Evolutionary conservation across 176 grass and related monocot genomes (phyloP).

Genomic region (Lolium rigidum): DNA sequence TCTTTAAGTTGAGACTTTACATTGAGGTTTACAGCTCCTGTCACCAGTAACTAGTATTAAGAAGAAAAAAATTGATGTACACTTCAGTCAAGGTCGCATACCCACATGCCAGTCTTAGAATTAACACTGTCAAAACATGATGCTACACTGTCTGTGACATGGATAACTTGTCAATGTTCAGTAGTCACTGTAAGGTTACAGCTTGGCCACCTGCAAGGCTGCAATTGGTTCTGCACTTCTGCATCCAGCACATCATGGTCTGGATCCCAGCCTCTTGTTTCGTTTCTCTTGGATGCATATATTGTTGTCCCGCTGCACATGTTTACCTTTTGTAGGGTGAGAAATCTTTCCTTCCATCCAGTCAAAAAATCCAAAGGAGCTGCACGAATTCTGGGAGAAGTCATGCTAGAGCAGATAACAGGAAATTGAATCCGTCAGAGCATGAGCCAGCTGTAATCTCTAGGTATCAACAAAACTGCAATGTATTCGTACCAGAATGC

Average conservation of each 20-base stretch:
- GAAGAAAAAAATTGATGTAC: slow-evolving; percentile 23
- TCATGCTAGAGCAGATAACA: not conserved
- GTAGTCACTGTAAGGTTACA: slow-evolving; percentile 24
- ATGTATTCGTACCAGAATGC: slow-evolving; percentile 19
- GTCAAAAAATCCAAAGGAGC: not conserved
- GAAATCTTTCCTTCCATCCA: not conserved
- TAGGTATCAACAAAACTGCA: slow-evolving; percentile 10
- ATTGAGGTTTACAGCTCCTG: slow-evolving; percentile 11
- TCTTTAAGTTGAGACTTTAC: slow-evolving; percentile 25
- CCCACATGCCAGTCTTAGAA: not conserved
- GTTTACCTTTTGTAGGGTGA: not conserved
- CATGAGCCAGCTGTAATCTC: slow-evolving; percentile 12
- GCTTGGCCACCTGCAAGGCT: slow-evolving; percentile 3
- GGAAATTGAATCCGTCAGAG: not conserved
- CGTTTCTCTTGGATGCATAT: not conserved
- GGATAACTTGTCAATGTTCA: not conserved
- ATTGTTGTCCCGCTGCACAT: not conserved
- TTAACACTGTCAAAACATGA: not conserved
- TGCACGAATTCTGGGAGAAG: slow-evolving; percentile 14
- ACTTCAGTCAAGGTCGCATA: not conserved
- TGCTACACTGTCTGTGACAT: not conserved
- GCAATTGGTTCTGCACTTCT: slow-evolving; percentile 19
- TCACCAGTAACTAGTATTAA: slow-evolving; percentile 12
- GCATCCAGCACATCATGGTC: slow-evolving; percentile 11
- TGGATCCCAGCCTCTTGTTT: not conserved